A percentile compares a stretch with the other conserved stretches of the same genome.
These are phyloP conservation scores for Stephania cephalantha DNA, from an alignment of 164 flowering plant genomes.

Conservation along the genomic window DNA sequence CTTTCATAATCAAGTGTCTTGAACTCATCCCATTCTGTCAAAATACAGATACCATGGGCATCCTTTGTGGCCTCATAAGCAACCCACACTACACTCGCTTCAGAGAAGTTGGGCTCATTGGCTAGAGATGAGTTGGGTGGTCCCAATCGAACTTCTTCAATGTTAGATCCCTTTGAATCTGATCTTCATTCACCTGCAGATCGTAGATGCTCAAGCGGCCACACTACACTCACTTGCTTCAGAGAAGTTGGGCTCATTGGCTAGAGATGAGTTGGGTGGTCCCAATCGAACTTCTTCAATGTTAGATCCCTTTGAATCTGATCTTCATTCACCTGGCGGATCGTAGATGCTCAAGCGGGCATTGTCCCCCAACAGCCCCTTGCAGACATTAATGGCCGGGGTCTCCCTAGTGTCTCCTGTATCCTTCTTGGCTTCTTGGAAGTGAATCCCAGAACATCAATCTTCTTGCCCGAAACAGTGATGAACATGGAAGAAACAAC, in stretches of 20 bases:
- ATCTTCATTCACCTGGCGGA: conserved; percentile 66
- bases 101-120: background rate
- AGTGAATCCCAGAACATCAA: conserved; percentile 77
- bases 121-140: no score
- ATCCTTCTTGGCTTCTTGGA: conserved; percentile 90
- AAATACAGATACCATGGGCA: conserved; percentile 64
- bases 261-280: conserved; percentile 58
- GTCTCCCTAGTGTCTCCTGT: conserved; percentile 92
- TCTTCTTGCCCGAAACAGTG: conserved; percentile 72
- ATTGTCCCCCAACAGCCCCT: conserved; percentile 64
- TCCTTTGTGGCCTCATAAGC: conserved; percentile 60
- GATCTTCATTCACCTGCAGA: no score
- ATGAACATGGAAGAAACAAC: no score
- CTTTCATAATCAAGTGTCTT: conserved; percentile 49
- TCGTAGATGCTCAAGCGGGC: conserved; percentile 66
- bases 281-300: conserved; percentile 71
- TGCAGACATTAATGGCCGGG: conserved; percentile 92
- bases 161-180: no score
- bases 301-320: conserved; percentile 62
- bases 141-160: no score
- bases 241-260: conserved; percentile 44
- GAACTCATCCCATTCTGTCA: conserved; percentile 86
- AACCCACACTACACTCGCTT: conserved; percentile 45
- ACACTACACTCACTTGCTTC: conserved; percentile 40
- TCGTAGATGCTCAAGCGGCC: no score